Evolutionary conservation across 305 asterid genomes (phyloP).

Genomic region (Plantago coronopus): DNA sequence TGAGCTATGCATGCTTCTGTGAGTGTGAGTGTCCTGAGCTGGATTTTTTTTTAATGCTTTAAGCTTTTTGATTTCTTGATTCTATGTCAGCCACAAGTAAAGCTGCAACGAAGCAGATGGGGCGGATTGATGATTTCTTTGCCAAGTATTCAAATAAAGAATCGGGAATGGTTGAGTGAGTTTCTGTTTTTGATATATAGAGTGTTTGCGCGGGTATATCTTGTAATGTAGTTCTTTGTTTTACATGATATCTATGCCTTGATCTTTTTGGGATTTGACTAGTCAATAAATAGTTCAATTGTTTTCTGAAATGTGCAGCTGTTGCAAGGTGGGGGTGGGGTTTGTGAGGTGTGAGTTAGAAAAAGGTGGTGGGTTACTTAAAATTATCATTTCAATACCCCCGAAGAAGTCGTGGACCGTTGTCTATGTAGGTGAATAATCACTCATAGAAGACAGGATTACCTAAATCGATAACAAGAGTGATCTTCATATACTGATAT

Average conservation of each 20-base stretch:
- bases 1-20: not conserved
- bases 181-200: conserved; percentile 13
- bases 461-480: too few relatives aligned
- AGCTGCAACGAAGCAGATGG: conserved; percentile 39
- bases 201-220: conserved; percentile 7
- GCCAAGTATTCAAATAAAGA: conserved; percentile 44
- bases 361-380: too few relatives aligned
- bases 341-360: too few relatives aligned
- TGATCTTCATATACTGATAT: too few relatives aligned
- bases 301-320: not conserved
- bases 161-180: conserved; percentile 66
- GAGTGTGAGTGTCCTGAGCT: not conserved
- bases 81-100: conserved; percentile 46
- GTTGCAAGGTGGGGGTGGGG: too few relatives aligned
- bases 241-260: not conserved
- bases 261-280: not conserved
- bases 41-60: conserved; percentile 2
- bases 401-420: too few relatives aligned
- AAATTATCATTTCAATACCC: too few relatives aligned
- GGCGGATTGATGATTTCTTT: conserved; percentile 45
- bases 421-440: too few relatives aligned
- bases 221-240: conserved; percentile 1
- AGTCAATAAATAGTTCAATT: not conserved
- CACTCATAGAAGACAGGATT: too few relatives aligned
- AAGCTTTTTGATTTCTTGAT: conserved; percentile 6